Evolutionary conservation across 1,139 yeast genomes (phyloP).

Genomic region (Lizanozyma gosingica): DNA sequence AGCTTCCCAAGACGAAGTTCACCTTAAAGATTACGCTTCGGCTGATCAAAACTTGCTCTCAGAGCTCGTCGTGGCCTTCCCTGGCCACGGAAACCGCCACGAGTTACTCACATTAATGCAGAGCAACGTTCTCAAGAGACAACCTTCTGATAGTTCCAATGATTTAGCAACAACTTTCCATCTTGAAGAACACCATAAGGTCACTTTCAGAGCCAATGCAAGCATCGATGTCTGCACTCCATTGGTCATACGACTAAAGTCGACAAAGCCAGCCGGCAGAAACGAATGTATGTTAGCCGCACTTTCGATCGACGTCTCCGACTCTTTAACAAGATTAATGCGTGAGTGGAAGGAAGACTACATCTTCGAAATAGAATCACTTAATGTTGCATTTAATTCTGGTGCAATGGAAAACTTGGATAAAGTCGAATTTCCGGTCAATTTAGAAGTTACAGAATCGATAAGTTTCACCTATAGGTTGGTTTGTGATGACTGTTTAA

Average conservation of each 20-base stretch:
- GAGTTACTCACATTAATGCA: neutral
- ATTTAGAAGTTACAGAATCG: conserved; percentile 21
- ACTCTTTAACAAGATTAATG: conserved; percentile 22
- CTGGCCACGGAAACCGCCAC: conserved; percentile 2
- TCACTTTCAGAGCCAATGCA: conserved; percentile 10
- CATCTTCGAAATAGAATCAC: conserved; percentile 30
- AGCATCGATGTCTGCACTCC: conserved; percentile 38
- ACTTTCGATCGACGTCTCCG: conserved; percentile 48
- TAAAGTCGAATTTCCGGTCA: conserved; percentile 20
- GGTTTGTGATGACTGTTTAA: conserved; percentile 19
- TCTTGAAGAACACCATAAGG: neutral
- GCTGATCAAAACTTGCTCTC: neutral
- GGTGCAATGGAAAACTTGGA: conserved; percentile 22
- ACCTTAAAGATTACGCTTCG: neutral
- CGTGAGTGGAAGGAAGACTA: conserved; percentile 13
- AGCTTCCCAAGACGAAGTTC: neutral
- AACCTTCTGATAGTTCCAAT: conserved; percentile 2
- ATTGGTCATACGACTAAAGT: conserved; percentile 46
- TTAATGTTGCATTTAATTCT: conserved; percentile 31
- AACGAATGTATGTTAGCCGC: conserved; percentile 44
- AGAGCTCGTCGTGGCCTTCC: conserved; percentile 1
- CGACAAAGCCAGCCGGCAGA: conserved; percentile 50
- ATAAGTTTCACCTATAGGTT: conserved; percentile 40
- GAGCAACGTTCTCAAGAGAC: conserved; percentile 1
- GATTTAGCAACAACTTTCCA: conserved; percentile 1